Percentiles rank a stretch among this genome's conserved stretches.
Conservation (phyloP, 1,284 basidiomycete genomes). For the Sporisorium iseilematis-ciliati region DNA sequence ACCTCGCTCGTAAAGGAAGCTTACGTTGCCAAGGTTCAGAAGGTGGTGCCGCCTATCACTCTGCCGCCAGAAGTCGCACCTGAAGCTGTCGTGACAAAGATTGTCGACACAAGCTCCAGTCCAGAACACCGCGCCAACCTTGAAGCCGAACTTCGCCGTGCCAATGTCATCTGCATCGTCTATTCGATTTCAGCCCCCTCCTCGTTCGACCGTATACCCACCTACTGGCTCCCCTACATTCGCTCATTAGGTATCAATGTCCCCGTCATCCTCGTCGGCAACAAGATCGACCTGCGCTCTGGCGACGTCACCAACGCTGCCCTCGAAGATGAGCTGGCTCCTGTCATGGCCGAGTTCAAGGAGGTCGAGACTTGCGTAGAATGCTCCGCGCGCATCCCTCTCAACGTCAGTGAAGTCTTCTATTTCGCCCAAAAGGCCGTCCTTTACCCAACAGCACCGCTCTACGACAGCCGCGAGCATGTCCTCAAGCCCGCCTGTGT, state of each 20-base stretch:
- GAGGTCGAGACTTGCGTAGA: slow-evolving; percentile 95
- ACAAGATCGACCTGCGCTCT: slow-evolving; percentile 95
- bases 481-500: slow-evolving; percentile 85
- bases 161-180: slow-evolving; percentile 97
- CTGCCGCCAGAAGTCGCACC: slow-evolving; percentile 66
- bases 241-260: slow-evolving; percentile 90
- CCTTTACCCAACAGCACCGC: slow-evolving; percentile 92
- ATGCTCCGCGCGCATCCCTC: slow-evolving; percentile 81
- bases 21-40: slow-evolving; percentile 84
- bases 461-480: slow-evolving; percentile 96
- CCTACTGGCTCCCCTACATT: slow-evolving; percentile 99
- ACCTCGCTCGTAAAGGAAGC: slow-evolving; percentile 80
- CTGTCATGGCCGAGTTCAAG: slow-evolving; percentile 69
- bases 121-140: slow-evolving; percentile 86
- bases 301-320: slow-evolving; percentile 94
- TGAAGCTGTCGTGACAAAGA: slow-evolving; percentile 67
- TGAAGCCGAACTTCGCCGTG: slow-evolving; percentile 92
- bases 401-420: slow-evolving; percentile 98
- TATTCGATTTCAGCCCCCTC: slow-evolving; percentile 92
- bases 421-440: slow-evolving; percentile 99
- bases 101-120: slow-evolving; percentile 64
- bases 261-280: slow-evolving; percentile 95
- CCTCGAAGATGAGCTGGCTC: slow-evolving; percentile 78
- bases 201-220: slow-evolving; percentile 95
- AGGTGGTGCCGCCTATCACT: slow-evolving; percentile 65